A percentile compares a stretch with the other conserved stretches of the same genome.
Evolutionary conservation across 352 stramenopile genomes (phyloP).

Genomic region (Phytophthora fragariaefolia): DNA sequence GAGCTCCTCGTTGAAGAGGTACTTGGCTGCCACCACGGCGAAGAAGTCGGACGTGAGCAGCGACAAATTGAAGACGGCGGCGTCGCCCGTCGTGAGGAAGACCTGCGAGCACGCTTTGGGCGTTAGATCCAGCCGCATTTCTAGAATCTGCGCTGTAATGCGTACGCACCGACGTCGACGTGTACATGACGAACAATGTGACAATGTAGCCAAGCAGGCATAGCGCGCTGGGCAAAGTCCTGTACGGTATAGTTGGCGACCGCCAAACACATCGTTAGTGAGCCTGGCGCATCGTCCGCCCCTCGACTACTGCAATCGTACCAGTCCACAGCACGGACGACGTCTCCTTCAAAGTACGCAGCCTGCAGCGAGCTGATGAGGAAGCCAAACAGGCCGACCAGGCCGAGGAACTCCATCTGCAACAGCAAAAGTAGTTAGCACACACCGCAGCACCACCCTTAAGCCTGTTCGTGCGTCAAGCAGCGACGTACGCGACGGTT

Average conservation of each 20-base stretch:
- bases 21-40: conserved; percentile 91
- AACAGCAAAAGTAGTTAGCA: conserved; percentile 24
- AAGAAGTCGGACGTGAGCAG: conserved; percentile 97
- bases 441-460: not conserved
- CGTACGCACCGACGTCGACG: conserved; percentile 81
- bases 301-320: conserved; percentile 26
- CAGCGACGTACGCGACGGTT: conserved; percentile 50
- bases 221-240: conserved; percentile 58
- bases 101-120: conserved; percentile 30
- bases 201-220: conserved; percentile 81
- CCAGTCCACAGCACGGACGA: conserved; percentile 53
- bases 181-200: conserved; percentile 93
- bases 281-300: conserved; percentile 1
- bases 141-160: not conserved
- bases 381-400: conserved; percentile 93
- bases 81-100: conserved; percentile 89
- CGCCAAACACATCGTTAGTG: conserved; percentile 8
- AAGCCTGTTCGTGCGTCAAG: not conserved
- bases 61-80: conserved; percentile 96
- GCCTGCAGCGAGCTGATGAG: conserved; percentile 90
- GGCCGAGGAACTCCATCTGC: conserved; percentile 94
- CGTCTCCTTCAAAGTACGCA: conserved; percentile 79
- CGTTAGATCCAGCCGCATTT: too few relatives aligned
- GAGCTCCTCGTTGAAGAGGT: conserved; percentile 85
- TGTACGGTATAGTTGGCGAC: conserved; percentile 25